A percentile compares a stretch with the other conserved stretches of the same genome.
Conservation (phyloP, 495 filamentous ascomycete genomes). For the Wilcoxina mikolae region DNA sequence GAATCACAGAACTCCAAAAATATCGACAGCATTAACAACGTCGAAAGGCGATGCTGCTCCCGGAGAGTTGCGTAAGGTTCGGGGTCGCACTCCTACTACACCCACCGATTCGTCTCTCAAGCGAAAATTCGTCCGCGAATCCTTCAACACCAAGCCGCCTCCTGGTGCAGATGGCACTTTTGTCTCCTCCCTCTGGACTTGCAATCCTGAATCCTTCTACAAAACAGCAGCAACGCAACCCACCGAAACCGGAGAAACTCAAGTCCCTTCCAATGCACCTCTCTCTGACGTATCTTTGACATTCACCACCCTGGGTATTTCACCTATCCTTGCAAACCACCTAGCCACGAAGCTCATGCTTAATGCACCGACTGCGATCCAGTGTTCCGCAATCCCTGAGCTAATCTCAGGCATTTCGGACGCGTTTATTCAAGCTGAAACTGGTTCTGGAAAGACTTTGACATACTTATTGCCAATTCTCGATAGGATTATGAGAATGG, state of each 20-base stretch:
- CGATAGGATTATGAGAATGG: conserved; percentile 67
- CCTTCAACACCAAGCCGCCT: conserved; percentile 5
- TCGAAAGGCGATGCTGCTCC: background rate
- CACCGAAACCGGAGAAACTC: conserved; percentile 39
- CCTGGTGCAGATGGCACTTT: conserved; percentile 38
- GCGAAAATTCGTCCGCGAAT: conserved; percentile 10
- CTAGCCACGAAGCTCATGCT: conserved; percentile 72
- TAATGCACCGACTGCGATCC: conserved; percentile 85
- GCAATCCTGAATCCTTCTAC: conserved; percentile 45
- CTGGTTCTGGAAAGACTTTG: conserved; percentile 90
- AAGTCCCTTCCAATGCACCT: conserved; percentile 86
- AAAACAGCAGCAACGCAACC: conserved; percentile 28
- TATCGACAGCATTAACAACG: conserved; percentile 14
- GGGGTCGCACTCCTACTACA: conserved; percentile 10
- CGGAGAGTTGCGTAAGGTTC: conserved; percentile 8
- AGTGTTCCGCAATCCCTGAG: conserved; percentile 68
- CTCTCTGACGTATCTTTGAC: conserved; percentile 66
- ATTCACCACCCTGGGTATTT: conserved; percentile 70
- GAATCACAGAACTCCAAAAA: conserved; percentile 5
- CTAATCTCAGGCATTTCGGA: conserved; percentile 70
- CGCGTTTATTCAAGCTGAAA: conserved; percentile 93
- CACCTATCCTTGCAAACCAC: conserved; percentile 60
- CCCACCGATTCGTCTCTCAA: conserved; percentile 11
- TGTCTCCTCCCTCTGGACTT: conserved; percentile 81
- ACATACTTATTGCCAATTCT: conserved; percentile 87